Conservation (phyloP, 2,329 filamentous ascomycete genomes). For the Fusarium xylarioides region DNA sequence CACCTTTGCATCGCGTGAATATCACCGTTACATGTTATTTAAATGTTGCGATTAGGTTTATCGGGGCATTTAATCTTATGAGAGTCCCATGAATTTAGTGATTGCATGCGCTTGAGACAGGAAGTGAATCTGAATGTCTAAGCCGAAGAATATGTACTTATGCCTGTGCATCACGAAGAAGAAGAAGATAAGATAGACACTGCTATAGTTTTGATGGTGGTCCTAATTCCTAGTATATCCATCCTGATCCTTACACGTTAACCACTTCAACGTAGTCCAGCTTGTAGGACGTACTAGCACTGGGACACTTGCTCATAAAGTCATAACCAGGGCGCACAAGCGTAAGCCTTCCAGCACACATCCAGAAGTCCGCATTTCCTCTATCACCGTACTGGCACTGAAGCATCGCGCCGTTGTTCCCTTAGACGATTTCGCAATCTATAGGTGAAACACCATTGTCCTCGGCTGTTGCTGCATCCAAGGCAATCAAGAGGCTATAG, state of each 20-base stretch:
- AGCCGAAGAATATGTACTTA: too few relatives aligned
- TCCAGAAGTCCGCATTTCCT: background rate
- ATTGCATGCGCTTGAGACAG: background rate
- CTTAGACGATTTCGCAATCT: background rate
- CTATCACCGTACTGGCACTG: background rate
- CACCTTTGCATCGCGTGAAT: too few relatives aligned
- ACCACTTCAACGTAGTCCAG: background rate
- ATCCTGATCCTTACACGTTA: too few relatives aligned
- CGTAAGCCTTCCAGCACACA: background rate
- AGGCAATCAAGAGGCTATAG: background rate
- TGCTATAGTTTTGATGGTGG: too few relatives aligned
- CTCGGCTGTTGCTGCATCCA: rapidly evolving
- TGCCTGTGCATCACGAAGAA: too few relatives aligned
- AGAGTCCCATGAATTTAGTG: too few relatives aligned
- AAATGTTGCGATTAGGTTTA: too few relatives aligned
- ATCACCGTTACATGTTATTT: too few relatives aligned
- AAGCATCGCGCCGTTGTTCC: background rate
- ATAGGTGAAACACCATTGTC: rapidly evolving
- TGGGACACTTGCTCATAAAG: background rate
- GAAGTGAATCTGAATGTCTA: too few relatives aligned
- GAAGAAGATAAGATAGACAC: background rate
- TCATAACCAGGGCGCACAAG: background rate
- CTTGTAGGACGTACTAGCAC: background rate
- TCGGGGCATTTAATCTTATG: too few relatives aligned
- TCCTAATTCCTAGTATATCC: too few relatives aligned